Evolutionary conservation across 108 stramenopile genomes (phyloP).

Genomic region (Hondaea fermentalgiana): DNA sequence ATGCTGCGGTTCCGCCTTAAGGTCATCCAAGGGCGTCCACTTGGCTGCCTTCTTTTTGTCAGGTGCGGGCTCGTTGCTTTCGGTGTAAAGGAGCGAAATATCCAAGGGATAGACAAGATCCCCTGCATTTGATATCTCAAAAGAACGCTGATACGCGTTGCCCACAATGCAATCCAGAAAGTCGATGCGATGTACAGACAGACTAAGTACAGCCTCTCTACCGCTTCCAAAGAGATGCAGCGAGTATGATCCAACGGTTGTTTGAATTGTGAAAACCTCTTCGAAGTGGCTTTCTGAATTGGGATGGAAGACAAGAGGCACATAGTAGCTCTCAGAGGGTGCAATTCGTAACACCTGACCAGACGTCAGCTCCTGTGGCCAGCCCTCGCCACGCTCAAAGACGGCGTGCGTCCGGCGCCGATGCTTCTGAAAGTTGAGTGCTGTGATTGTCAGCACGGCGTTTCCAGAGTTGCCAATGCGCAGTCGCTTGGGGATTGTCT

Average conservation of each 20-base stretch:
- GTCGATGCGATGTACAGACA: neutral
- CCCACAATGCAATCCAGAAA: neutral
- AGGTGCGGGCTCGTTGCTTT: neutral
- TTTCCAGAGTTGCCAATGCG: neutral
- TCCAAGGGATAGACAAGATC: neutral
- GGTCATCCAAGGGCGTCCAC: neutral
- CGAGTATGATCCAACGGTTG: neutral
- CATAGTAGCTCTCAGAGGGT: neutral
- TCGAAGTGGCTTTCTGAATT: neutral
- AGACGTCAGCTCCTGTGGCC: neutral
- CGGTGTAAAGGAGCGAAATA: neutral
- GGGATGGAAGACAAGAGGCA: neutral
- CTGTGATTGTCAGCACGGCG: neutral
- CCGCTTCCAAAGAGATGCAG: neutral
- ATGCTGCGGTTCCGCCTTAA: neutral
- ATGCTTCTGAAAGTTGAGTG: neutral
- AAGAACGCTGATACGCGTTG: neutral
- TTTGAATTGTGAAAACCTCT: neutral
- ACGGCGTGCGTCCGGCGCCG: neutral
- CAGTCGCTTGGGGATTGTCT: neutral
- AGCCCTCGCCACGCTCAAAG: neutral
- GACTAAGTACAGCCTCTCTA: neutral
- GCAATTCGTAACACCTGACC: neutral
- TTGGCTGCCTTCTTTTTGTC: neutral
- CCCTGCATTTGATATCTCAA: neutral